Conservation (phyloP, 768 basidiomycete species). For the Boletus reticulatus region DNA sequence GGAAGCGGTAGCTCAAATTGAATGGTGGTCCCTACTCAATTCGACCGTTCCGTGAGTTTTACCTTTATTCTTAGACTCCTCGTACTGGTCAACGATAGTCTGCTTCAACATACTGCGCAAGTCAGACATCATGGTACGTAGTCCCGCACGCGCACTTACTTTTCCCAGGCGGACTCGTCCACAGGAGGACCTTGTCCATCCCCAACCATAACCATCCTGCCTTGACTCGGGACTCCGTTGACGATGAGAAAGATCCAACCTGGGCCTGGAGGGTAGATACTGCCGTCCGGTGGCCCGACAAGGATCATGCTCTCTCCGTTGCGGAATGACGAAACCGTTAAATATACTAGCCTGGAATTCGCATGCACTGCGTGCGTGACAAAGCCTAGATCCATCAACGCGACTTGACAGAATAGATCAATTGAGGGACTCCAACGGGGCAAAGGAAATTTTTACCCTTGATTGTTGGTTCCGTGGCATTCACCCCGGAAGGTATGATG, state of each 20-base stretch:
- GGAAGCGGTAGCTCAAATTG: neutral
- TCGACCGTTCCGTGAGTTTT: constrained; percentile 17
- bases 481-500: constrained; percentile 35
- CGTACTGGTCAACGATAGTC: constrained; percentile 51
- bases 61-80: constrained; percentile 33
- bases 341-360: constrained; percentile 73
- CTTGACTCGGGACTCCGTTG: constrained; percentile 63
- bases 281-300: constrained; percentile 60
- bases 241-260: constrained; percentile 72
- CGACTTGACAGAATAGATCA: constrained; percentile 43
- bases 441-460: constrained; percentile 40
- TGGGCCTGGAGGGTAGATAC: constrained; percentile 78
- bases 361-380: constrained; percentile 77
- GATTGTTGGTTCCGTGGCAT: constrained; percentile 38
- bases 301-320: constrained; percentile 49
- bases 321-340: constrained; percentile 44
- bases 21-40: constrained; percentile 6
- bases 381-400: constrained; percentile 79
- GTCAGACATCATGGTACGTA: neutral
- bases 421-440: neutral
- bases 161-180: constrained; percentile 51
- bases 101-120: constrained; percentile 45
- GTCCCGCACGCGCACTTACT: constrained; percentile 42
- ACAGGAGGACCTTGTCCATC: constrained; percentile 59
- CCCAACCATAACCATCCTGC: constrained; percentile 65